These are phyloP conservation scores for Oryza officinalis DNA, from an alignment of 176 grass and related monocot species.

Conservation along the genomic window DNA sequence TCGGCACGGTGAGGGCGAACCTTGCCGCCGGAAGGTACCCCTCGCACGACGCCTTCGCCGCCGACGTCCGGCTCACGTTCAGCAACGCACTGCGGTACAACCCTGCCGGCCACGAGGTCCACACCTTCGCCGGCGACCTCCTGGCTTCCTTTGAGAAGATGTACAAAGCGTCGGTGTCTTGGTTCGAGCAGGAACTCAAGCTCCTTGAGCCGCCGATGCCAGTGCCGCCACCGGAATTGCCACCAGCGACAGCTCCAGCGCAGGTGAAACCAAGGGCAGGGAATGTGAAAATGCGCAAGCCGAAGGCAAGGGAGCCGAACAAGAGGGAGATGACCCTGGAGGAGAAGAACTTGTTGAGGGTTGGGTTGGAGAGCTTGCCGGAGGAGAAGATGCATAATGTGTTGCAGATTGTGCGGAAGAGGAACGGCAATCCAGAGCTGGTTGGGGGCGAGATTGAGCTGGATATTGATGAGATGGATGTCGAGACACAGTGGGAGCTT, in stretches of 20 bases:
- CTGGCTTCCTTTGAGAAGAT: constrained; percentile 62
- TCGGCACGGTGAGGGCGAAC: constrained; percentile 64
- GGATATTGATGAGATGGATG: constrained; percentile 82
- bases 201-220: constrained; percentile 3
- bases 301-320: constrained; percentile 76
- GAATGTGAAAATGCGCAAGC: constrained; percentile 54
- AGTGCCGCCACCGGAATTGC: constrained; percentile 10
- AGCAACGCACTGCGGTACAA: constrained; percentile 87
- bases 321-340: constrained; percentile 85
- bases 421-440: constrained; percentile 55
- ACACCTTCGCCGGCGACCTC: constrained; percentile 72
- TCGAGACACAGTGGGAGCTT: constrained; percentile 87
- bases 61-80: constrained; percentile 80
- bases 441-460: constrained; percentile 91
- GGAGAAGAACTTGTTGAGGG: constrained; percentile 83
- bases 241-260: not conserved
- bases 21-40: constrained; percentile 57
- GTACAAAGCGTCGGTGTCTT: constrained; percentile 34
- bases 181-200: constrained; percentile 62
- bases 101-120: constrained; percentile 62
- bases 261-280: constrained; percentile 34
- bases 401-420: constrained; percentile 79
- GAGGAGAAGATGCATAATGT: constrained; percentile 86
- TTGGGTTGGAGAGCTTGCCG: constrained; percentile 66
- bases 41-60: constrained; percentile 60